Evolutionary conservation across 352 stramenopile genomes (phyloP).

Genomic region (Paralagenidium karlingii): DNA sequence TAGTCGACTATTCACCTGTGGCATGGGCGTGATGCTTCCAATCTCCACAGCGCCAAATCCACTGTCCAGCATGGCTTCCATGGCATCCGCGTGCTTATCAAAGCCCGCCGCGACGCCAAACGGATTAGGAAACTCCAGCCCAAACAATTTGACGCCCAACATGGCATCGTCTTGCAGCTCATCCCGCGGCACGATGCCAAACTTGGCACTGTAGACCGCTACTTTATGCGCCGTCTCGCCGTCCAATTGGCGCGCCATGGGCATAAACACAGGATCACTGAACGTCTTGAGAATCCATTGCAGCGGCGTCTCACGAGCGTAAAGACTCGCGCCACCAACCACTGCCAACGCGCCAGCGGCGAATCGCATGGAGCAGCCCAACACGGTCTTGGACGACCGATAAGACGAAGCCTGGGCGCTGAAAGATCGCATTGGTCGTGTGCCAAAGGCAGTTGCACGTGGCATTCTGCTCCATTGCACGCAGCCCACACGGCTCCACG

Average conservation of each 20-base stretch:
- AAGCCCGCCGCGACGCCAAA: constrained; percentile 96
- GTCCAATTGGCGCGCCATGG: constrained; percentile 52
- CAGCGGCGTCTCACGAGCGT: neutral
- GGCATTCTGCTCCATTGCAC: too few relatives aligned
- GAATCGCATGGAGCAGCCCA: too few relatives aligned
- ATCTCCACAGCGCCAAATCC: constrained; percentile 95
- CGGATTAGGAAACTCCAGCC: constrained; percentile 81
- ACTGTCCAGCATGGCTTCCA: constrained; percentile 88
- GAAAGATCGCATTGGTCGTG: too few relatives aligned
- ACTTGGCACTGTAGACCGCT: constrained; percentile 61
- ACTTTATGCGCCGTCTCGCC: constrained; percentile 78
- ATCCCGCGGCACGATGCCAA: constrained; percentile 52
- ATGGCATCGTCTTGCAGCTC: constrained; percentile 7
- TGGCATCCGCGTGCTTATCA: constrained; percentile 93
- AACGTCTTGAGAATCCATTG: constrained; percentile 52
- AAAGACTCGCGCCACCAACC: constrained; percentile 1
- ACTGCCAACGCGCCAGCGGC: too few relatives aligned
- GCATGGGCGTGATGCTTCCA: constrained; percentile 89
- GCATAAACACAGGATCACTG: constrained; percentile 63
- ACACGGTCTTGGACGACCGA: too few relatives aligned
- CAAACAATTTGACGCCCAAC: constrained; percentile 39
- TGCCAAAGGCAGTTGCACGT: too few relatives aligned
- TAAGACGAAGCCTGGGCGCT: too few relatives aligned
- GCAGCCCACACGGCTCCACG: too few relatives aligned
- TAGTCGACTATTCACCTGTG: constrained; percentile 34